Evolutionary conservation across 2,329 filamentous ascomycete species (phyloP).

Genomic region (Elsinoe perseae): DNA sequence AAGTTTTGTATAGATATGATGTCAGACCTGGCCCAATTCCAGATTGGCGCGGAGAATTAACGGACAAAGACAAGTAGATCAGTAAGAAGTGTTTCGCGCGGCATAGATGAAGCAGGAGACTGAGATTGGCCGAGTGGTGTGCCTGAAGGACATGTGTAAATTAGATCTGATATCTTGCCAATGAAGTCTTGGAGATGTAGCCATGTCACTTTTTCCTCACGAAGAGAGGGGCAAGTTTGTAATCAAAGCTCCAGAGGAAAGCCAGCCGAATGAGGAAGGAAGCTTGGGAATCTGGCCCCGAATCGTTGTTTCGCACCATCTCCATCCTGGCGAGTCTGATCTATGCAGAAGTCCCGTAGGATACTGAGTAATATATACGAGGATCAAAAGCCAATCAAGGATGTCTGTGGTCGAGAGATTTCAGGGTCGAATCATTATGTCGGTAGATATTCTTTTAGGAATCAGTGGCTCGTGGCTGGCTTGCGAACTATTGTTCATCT

Average conservation of each 20-base stretch:
- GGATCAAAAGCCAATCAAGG: not conserved
- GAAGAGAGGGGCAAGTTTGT: not conserved
- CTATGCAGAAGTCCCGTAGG: not conserved
- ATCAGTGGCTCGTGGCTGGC: not conserved
- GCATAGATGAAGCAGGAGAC: not conserved
- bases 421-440: not conserved
- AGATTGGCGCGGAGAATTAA: not conserved
- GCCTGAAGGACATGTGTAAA: slow-evolving; percentile 3
- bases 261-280: slow-evolving; percentile 9
- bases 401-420: not conserved
- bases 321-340: not conserved
- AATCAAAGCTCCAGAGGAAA: not conserved
- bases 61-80: not conserved
- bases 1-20: slow-evolving; percentile 4
- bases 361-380: not conserved
- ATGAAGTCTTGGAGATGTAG: not conserved
- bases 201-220: not conserved
- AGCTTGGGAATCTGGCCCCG: not conserved
- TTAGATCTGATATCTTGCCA: slow-evolving; percentile 4
- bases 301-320: not conserved
- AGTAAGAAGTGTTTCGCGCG: not conserved
- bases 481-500: slow-evolving; percentile 3
- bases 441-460: not conserved
- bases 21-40: not conserved
- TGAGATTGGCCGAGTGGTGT: not conserved